Evolutionary conservation across 306 rosid species (phyloP), one percentile per base, ranked within the genome.

Genomic region (Prosopis cineraria): DNA sequence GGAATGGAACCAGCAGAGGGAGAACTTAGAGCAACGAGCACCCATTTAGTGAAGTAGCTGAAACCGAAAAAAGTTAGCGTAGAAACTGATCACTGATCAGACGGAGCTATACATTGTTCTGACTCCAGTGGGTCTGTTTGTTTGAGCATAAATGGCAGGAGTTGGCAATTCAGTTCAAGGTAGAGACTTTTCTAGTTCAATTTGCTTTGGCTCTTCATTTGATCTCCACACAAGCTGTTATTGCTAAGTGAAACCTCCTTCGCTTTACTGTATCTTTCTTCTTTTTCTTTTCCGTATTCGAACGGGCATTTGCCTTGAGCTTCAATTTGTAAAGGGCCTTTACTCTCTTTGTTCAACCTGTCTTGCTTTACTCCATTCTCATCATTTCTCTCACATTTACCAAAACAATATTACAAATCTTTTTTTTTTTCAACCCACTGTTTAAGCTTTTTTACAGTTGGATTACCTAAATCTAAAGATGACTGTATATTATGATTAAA

Each of bases 11-110:
- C 94, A 90, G 82, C 94, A 90, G 72, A 88, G 73, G 7, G 91
- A 90, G 89, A 90, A 86, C 81, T 87, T 90, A 47, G 94, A 90
- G 88, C 94, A 90, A 63, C 90, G 85, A 71, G 89, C 91, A 77
- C 94, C 94, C 94, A 90, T 90, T 24, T 66, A 67, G 24, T 83
- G 63, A 73, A 19, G 65, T 48, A 66, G 37, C 29, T 20, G 34
- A 64, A 47, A 64, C 30, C n/a, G 56, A 31, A 16, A 74, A 24
- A 48, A 11, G 5, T 30, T 58, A 45, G 14, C 39, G 30, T 58
- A 5, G 69, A 68, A 40, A 31, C 58, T 22, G 78, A 79, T 77
- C 73, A 31, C 48, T 29, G 78, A 79, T 77, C 73, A 70, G 52
- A 47, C 10, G 33, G 45, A n/a, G 74, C 31, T 27, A 17, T 63